These are phyloP conservation scores for Favolaschia claudopus DNA, from an alignment of 768 basidiomycete genomes.

Conservation along the genomic window DNA sequence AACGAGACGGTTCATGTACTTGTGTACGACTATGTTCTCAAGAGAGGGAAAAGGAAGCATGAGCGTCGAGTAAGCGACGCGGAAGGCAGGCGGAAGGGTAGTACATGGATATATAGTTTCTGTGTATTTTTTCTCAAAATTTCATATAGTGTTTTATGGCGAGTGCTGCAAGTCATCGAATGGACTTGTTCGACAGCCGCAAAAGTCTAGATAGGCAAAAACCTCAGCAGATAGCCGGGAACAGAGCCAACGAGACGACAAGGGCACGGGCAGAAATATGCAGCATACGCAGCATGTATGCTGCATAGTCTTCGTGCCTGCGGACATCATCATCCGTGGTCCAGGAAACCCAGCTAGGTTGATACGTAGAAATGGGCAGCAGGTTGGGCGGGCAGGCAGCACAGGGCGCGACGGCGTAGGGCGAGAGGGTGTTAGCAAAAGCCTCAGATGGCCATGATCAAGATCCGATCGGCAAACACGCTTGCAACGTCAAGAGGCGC, in stretches of 20 bases:
- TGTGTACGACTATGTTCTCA: too few relatives aligned
- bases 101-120: constrained; percentile 12
- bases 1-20: too few relatives aligned
- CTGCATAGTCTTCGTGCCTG: constrained; percentile 16
- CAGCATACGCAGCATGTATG: constrained; percentile 9
- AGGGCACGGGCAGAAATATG: constrained; percentile 17
- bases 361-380: constrained; percentile 15
- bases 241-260: constrained; percentile 15
- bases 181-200: constrained; percentile 4
- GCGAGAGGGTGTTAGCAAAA: too few relatives aligned
- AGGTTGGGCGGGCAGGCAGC: too few relatives aligned
- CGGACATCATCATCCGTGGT: constrained; percentile 23
- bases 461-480: constrained; percentile 20
- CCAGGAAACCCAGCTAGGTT: constrained; percentile 18
- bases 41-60: too few relatives aligned
- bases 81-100: too few relatives aligned
- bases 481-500: background rate
- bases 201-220: constrained; percentile 21
- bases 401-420: constrained; percentile 17
- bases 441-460: constrained; percentile 15
- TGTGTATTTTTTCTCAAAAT: constrained; percentile 5
- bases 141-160: constrained; percentile 19
- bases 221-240: constrained; percentile 22
- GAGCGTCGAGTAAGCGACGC: too few relatives aligned
- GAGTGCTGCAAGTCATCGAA: constrained; percentile 15